phyloP scores from a whole-genome alignment of 2,329 filamentous ascomycete species.

The Diaporthe destruens region DNA sequence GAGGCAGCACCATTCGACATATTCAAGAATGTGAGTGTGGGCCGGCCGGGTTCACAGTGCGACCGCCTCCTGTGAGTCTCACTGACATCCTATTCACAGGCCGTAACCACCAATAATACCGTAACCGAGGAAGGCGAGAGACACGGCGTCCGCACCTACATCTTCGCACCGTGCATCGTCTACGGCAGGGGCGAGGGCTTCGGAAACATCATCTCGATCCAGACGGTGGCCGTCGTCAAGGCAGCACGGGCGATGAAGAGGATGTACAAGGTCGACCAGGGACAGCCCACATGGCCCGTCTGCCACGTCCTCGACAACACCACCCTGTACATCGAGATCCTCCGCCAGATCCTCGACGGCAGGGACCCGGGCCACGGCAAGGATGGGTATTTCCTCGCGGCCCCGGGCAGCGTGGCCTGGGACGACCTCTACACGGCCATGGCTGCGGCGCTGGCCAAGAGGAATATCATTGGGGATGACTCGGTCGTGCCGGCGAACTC shows the following conservation, averaged over 20 bases:
- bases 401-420: constrained; percentile 63
- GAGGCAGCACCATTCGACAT: constrained; percentile 39
- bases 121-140: constrained; percentile 59
- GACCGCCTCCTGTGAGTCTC: background rate
- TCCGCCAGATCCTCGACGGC: constrained; percentile 58
- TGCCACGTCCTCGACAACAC: constrained; percentile 64
- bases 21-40: constrained; percentile 8
- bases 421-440: constrained; percentile 62
- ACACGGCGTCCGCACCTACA: constrained; percentile 60
- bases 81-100: constrained; percentile 47
- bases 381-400: constrained; percentile 64
- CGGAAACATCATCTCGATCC: constrained; percentile 64
- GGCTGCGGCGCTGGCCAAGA: constrained; percentile 55
- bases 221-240: constrained; percentile 61
- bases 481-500: constrained; percentile 53
- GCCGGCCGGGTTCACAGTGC: too few relatives aligned
- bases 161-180: constrained; percentile 67
- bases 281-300: constrained; percentile 62
- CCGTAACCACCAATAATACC: constrained; percentile 55
- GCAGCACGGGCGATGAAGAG: constrained; percentile 56
- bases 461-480: constrained; percentile 54
- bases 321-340: constrained; percentile 58
- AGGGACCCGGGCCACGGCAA: constrained; percentile 54
- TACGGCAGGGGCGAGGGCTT: constrained; percentile 63
- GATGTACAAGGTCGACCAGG: constrained; percentile 58